Percentiles rank a stretch among this genome's conserved stretches.
phyloP scores from a whole-genome alignment of 2,329 filamentous ascomycete species.

The Talaromyces amestolkiae region DNA sequence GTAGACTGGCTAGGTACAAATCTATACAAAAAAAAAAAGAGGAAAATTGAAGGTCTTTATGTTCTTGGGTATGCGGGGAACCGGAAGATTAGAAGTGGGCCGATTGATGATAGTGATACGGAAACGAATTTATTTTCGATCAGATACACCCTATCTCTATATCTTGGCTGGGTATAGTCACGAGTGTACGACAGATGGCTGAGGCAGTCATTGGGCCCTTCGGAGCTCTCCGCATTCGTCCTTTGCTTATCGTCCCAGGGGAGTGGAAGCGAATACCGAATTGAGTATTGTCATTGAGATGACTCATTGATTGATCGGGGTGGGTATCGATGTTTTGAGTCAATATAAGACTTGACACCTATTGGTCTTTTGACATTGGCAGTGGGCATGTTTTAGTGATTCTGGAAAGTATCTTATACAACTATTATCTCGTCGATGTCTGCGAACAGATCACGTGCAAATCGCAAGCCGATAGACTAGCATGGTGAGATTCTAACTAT shows the following conservation, averaged over 20 bases:
- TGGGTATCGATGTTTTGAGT: background rate
- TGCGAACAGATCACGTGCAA: background rate
- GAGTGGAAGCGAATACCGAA: background rate
- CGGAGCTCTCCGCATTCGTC: constrained; percentile 15
- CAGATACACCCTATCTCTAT: background rate
- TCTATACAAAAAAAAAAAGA: background rate
- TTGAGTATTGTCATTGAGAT: background rate
- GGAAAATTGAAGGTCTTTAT: background rate
- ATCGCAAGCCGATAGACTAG: background rate
- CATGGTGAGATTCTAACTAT: background rate
- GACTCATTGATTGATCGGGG: constrained; percentile 7
- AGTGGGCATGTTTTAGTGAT: background rate
- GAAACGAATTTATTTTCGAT: background rate
- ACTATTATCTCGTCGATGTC: background rate
- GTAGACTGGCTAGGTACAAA: no score
- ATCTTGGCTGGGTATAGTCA: background rate
- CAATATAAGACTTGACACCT: background rate
- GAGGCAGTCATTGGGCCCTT: background rate
- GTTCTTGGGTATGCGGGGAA: constrained; percentile 4
- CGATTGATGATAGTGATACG: background rate
- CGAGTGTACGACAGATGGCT: background rate
- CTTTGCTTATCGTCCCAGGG: constrained; percentile 5
- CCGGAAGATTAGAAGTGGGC: constrained; percentile 8
- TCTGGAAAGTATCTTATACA: background rate
- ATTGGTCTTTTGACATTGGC: background rate